Evolutionary conservation across 495 filamentous ascomycete species (phyloP).

Genomic region (Ramalina peruviana): DNA sequence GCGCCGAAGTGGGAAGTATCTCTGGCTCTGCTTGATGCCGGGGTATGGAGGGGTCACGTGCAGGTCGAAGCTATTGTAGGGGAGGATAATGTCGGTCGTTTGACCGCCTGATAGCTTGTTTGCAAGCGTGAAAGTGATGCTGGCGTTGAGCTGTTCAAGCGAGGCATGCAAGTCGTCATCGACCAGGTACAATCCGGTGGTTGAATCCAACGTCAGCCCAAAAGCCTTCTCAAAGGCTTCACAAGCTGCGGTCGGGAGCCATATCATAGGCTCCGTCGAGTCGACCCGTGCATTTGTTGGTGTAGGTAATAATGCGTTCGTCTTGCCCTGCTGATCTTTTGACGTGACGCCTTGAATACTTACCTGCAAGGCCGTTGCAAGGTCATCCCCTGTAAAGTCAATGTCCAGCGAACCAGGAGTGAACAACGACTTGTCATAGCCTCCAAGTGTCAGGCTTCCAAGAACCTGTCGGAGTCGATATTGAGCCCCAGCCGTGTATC

Average conservation of each 20-base stretch:
- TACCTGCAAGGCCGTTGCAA: constrained; percentile 34
- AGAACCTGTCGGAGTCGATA: constrained; percentile 39
- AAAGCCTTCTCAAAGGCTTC: constrained; percentile 39
- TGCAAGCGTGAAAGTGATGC: constrained; percentile 37
- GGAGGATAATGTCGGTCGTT: constrained; percentile 34
- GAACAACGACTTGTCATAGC: constrained; percentile 40
- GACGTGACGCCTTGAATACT: constrained; percentile 32
- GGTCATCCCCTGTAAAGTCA: constrained; percentile 31
- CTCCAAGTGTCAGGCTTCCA: constrained; percentile 41
- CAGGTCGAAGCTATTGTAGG: constrained; percentile 40
- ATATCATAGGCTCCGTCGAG: constrained; percentile 39
- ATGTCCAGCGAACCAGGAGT: constrained; percentile 33
- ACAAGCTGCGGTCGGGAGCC: constrained; percentile 39
- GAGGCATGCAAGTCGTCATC: constrained; percentile 27
- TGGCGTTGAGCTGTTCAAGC: constrained; percentile 32
- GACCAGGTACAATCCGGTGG: constrained; percentile 34
- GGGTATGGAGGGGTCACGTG: constrained; percentile 6
- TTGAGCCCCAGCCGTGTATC: constrained; percentile 41
- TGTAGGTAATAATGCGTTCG: constrained; percentile 5
- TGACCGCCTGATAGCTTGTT: constrained; percentile 24
- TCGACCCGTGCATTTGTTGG: constrained; percentile 31
- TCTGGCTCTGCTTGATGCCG: constrained; percentile 18
- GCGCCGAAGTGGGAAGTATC: constrained; percentile 40
- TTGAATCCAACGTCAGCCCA: constrained; percentile 31
- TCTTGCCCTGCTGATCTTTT: constrained; percentile 15